A percentile compares a stretch with the other conserved stretches of the same genome.
Evolutionary conservation across 1,284 basidiomycete species (phyloP).

Genomic region (Apiotrichum gamsii): DNA sequence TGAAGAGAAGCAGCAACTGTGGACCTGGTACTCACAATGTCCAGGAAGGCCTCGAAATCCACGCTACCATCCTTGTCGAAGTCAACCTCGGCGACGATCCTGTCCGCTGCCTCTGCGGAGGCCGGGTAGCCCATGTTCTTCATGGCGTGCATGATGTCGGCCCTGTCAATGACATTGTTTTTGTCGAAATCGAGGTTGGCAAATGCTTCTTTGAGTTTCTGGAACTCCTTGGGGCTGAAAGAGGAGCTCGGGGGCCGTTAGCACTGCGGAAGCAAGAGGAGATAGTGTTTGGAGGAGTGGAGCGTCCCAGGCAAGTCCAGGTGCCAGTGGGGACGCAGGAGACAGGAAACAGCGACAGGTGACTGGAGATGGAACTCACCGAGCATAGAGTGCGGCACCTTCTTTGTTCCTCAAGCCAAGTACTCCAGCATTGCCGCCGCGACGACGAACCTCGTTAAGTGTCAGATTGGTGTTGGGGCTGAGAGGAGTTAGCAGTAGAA

Average conservation of each 20-base stretch:
- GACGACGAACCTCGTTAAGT: slow-evolving; percentile 37
- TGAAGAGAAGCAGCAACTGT: too few species aligned
- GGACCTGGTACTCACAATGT: slow-evolving; percentile 53
- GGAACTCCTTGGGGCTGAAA: slow-evolving; percentile 66
- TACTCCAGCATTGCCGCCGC: slow-evolving; percentile 28
- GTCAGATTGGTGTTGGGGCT: slow-evolving; percentile 46
- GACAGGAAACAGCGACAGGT: too few species aligned
- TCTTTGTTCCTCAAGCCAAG: slow-evolving; percentile 33
- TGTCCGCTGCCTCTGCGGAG: slow-evolving; percentile 55
- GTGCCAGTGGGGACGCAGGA: too few species aligned
- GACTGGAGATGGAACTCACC: too few species aligned
- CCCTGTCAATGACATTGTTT: slow-evolving; percentile 42
- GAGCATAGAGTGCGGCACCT: slow-evolving; percentile 50
- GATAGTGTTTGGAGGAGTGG: too few species aligned
- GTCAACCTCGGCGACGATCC: slow-evolving; percentile 69
- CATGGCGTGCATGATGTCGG: slow-evolving; percentile 45
- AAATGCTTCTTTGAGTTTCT: slow-evolving; percentile 58
- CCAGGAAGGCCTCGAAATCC: slow-evolving; percentile 71
- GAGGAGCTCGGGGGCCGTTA: too few species aligned
- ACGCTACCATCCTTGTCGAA: slow-evolving; percentile 55
- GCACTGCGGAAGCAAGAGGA: too few species aligned
- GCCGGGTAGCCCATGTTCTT: slow-evolving; percentile 39
- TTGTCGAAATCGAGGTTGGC: slow-evolving; percentile 47
- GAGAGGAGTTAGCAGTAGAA: too few species aligned
- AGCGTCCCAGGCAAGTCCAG: too few species aligned